Percentiles rank a stretch among this genome's conserved stretches.
Conservation (phyloP, 805 yeast genomes). For the Candida oleophila region DNA sequence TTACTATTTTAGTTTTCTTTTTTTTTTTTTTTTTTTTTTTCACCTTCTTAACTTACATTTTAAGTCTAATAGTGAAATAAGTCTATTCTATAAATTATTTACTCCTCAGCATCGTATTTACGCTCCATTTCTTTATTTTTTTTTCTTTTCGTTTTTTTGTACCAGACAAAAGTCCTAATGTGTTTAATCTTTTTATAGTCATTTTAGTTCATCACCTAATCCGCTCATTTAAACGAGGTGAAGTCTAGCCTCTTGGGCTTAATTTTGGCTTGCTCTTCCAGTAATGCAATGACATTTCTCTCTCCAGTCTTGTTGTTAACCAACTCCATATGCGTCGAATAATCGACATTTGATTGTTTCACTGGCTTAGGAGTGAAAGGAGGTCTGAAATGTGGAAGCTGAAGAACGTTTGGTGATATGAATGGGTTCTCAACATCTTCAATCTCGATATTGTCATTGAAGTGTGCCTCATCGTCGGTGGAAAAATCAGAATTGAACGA, state of each 20-base stretch:
- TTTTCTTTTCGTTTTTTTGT: neutral
- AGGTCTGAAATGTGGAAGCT: neutral
- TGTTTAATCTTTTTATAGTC: no score
- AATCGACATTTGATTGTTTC: conserved; percentile 11
- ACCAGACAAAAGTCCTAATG: neutral
- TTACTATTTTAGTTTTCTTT: no score
- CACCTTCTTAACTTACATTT: no score
- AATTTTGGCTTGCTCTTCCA: conserved; percentile 30
- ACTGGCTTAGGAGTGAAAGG: neutral
- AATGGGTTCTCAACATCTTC: conserved; percentile 23
- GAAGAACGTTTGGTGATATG: conserved; percentile 6
- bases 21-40: no score
- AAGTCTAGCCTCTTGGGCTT: conserved; percentile 40
- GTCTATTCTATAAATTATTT: neutral
- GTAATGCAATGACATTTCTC: conserved; percentile 28
- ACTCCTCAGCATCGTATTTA: neutral
- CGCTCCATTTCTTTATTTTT: no score
- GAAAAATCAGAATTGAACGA: conserved; percentile 27
- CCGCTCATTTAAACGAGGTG: conserved; percentile 2
- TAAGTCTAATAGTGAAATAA: no score
- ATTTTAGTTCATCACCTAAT: neutral
- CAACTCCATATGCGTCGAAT: conserved; percentile 26
- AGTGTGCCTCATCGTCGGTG: conserved; percentile 26
- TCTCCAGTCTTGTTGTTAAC: conserved; percentile 40
- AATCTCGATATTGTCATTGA: conserved; percentile 6